Percentiles rank a stretch among this genome's conserved stretches.
Evolutionary conservation across 306 rosid genomes (phyloP).

Genomic region (Cucurbita pepo): DNA sequence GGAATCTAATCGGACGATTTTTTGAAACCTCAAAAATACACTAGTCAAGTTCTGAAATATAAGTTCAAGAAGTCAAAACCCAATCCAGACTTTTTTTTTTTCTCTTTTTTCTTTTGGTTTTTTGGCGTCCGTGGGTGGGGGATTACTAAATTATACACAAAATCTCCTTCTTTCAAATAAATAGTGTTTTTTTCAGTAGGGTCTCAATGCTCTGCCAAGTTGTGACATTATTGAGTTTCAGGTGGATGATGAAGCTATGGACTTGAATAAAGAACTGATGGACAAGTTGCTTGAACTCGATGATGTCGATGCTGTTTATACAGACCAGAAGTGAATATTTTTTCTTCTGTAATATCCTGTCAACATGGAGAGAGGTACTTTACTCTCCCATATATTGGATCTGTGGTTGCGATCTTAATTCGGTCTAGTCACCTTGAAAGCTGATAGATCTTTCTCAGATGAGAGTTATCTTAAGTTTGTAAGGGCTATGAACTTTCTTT

Average conservation of each 20-base stretch:
- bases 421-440: neutral
- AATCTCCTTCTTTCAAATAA: neutral
- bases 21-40: neutral
- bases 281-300: conserved; percentile 74
- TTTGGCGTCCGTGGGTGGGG: neutral
- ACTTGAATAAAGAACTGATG: conserved; percentile 77
- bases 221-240: conserved; percentile 20
- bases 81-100: neutral
- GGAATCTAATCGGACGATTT: neutral
- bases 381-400: neutral
- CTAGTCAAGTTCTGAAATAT: neutral
- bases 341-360: neutral
- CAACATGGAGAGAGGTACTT: neutral
- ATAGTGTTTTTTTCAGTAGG: neutral
- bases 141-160: neutral
- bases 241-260: conserved; percentile 92
- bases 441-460: neutral
- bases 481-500: neutral
- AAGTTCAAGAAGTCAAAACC: neutral
- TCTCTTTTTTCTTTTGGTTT: neutral
- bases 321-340: conserved; percentile 52
- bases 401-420: neutral
- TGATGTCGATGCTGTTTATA: conserved; percentile 92
- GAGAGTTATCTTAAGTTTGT: neutral
- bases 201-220: neutral